These are phyloP conservation scores for Xylariaceae sp. DNA, from an alignment of 2,329 filamentous ascomycete genomes.

Conservation along the genomic window DNA sequence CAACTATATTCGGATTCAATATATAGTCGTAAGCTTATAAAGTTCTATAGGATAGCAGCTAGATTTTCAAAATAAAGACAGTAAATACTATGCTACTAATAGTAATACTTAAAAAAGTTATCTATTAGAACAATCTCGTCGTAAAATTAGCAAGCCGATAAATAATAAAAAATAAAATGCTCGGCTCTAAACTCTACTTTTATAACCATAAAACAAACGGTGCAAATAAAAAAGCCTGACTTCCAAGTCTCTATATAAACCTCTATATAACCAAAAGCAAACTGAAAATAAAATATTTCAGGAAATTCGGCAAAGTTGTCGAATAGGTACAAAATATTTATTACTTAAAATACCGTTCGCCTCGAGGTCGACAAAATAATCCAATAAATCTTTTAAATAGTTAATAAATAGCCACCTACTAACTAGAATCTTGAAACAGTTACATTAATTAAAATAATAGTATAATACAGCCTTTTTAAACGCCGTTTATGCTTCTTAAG, in stretches of 20 bases:
- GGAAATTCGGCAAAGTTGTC: background rate
- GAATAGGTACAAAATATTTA: background rate
- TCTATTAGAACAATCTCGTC: background rate
- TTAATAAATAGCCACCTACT: background rate
- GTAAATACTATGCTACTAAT: background rate
- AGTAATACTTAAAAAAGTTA: background rate
- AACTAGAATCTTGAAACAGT: background rate
- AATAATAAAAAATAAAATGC: background rate
- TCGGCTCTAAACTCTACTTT: background rate
- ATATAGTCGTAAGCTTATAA: background rate
- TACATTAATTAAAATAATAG: background rate
- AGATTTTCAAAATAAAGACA: background rate
- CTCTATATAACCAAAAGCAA: background rate
- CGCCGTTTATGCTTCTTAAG: background rate
- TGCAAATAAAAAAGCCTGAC: background rate
- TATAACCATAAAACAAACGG: background rate
- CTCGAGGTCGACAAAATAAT: background rate
- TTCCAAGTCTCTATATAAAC: background rate
- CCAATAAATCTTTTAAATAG: background rate
- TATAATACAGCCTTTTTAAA: conserved; percentile 1
- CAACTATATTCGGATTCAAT: background rate
- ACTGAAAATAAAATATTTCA: background rate
- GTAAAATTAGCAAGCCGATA: background rate
- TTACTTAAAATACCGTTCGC: background rate
- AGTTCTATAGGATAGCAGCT: background rate